phyloP scores from a whole-genome alignment of 2,329 filamentous ascomycete genomes.

The Stemphylium vesicarium region DNA sequence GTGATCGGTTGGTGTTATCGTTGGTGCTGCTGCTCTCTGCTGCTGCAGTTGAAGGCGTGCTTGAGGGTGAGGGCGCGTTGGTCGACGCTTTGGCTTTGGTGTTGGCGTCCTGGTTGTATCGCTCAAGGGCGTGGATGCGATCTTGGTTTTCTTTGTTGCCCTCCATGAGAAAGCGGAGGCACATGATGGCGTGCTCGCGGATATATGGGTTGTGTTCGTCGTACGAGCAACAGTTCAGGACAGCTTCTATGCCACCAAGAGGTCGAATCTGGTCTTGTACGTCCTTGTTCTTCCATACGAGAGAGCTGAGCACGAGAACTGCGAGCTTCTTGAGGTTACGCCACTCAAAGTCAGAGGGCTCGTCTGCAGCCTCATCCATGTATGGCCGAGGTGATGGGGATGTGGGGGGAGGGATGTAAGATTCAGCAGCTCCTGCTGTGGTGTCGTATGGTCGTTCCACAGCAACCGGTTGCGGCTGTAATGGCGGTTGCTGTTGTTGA shows the following conservation, averaged over 20 bases:
- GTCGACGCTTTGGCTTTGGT: slow-evolving; percentile 18
- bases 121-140: slow-evolving; percentile 69
- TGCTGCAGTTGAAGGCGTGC: background rate
- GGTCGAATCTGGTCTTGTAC: slow-evolving; percentile 89
- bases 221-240: slow-evolving; percentile 88
- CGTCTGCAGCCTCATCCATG: slow-evolving; percentile 58
- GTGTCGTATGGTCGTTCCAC: slow-evolving; percentile 72
- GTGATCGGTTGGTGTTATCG: slow-evolving; percentile 13
- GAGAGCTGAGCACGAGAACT: slow-evolving; percentile 84
- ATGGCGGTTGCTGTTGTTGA: slow-evolving; percentile 32
- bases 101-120: slow-evolving; percentile 31
- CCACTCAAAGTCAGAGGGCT: slow-evolving; percentile 72
- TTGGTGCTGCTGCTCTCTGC: slow-evolving; percentile 3
- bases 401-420: slow-evolving; percentile 49
- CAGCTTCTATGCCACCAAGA: slow-evolving; percentile 82
- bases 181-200: slow-evolving; percentile 74
- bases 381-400: slow-evolving; percentile 51
- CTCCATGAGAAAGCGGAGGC: slow-evolving; percentile 65
- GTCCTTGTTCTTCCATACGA: slow-evolving; percentile 83
- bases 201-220: slow-evolving; percentile 95
- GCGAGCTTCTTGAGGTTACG: slow-evolving; percentile 91
- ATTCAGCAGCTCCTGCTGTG: slow-evolving; percentile 53
- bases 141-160: slow-evolving; percentile 75
- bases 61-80: background rate
- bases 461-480: slow-evolving; percentile 46